A percentile compares a stretch with the other conserved stretches of the same genome.
phyloP scores from a whole-genome alignment of 768 basidiomycete genomes.

The Gautieria morchelliformis region DNA sequence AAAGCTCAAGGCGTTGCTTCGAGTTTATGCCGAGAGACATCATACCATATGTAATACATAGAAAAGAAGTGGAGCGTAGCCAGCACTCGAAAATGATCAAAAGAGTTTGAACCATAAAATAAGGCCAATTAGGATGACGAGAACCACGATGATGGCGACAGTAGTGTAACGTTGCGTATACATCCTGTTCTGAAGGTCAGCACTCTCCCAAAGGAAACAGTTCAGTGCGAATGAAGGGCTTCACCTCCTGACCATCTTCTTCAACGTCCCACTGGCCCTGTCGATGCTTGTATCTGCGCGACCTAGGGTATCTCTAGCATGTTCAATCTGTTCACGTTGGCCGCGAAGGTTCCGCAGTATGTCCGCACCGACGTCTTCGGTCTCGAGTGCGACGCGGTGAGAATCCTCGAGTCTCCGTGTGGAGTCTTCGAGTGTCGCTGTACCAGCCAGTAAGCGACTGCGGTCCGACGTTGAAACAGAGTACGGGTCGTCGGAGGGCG shows the following conservation, averaged over 20 bases:
- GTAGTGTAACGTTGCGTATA: constrained; percentile 92
- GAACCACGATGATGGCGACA: constrained; percentile 73
- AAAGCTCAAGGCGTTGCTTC: too few species aligned
- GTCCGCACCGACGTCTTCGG: constrained; percentile 90
- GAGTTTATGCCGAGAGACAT: too few species aligned
- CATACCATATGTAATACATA: not conserved
- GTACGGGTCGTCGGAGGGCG: constrained; percentile 73
- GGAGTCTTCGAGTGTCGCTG: constrained; percentile 73
- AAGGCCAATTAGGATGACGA: constrained; percentile 72
- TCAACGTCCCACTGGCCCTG: constrained; percentile 83
- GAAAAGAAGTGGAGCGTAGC: not conserved
- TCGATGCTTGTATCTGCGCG: constrained; percentile 80
- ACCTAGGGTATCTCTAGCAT: constrained; percentile 79
- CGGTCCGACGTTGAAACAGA: constrained; percentile 54
- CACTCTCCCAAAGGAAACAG: constrained; percentile 10
- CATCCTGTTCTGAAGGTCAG: constrained; percentile 58
- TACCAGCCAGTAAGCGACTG: constrained; percentile 70
- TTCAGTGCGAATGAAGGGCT: constrained; percentile 18
- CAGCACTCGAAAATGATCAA: constrained; percentile 1
- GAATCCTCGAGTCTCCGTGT: constrained; percentile 78
- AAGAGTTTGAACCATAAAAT: constrained; percentile 71
- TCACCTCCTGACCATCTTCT: constrained; percentile 92
- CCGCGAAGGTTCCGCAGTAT: constrained; percentile 76
- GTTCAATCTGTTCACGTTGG: constrained; percentile 92
- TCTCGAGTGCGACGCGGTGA: constrained; percentile 89